A percentile compares a stretch with the other conserved stretches of the same genome.
Conservation (phyloP, 2,329 filamentous ascomycete species). For the Fusarium nematophilum region DNA sequence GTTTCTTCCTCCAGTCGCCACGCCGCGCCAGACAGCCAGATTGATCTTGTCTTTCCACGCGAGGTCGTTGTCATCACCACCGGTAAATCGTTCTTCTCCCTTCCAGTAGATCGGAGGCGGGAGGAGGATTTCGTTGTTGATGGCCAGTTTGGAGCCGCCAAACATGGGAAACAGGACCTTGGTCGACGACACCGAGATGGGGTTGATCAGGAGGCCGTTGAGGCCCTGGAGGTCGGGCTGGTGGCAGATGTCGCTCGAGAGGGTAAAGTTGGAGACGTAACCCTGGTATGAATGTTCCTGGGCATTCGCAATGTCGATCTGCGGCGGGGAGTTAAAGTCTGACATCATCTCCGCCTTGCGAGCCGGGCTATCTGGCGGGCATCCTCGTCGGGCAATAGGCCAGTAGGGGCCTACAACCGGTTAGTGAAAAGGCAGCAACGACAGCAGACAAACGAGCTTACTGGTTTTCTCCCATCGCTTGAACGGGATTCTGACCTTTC, state of each 20-base stretch:
- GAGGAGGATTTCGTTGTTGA: conserved; percentile 78
- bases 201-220: conserved; percentile 73
- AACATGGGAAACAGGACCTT: conserved; percentile 73
- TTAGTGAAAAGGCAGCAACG: conserved; percentile 6
- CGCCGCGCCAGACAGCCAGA: conserved; percentile 72
- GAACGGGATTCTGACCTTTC: conserved; percentile 48
- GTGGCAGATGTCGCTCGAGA: conserved; percentile 72
- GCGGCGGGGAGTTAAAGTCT: conserved; percentile 58
- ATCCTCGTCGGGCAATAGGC: conserved; percentile 68
- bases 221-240: conserved; percentile 72
- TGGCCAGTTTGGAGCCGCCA: conserved; percentile 73
- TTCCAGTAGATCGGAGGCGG: conserved; percentile 77
- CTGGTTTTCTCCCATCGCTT: conserved; percentile 65
- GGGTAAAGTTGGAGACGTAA: conserved; percentile 70
- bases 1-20: conserved; percentile 73
- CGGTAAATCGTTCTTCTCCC: conserved; percentile 71
- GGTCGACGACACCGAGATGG: conserved; percentile 66
- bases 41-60: conserved; percentile 68
- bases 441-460: conserved; percentile 44
- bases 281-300: conserved; percentile 64
- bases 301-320: conserved; percentile 59
- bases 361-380: conserved; percentile 71
- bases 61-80: conserved; percentile 63
- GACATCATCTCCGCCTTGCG: conserved; percentile 58
- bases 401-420: conserved; percentile 61